These are phyloP conservation scores for Cryptococcus depauperatus DNA, from an alignment of 1,284 basidiomycete species.

Conservation along the genomic window DNA sequence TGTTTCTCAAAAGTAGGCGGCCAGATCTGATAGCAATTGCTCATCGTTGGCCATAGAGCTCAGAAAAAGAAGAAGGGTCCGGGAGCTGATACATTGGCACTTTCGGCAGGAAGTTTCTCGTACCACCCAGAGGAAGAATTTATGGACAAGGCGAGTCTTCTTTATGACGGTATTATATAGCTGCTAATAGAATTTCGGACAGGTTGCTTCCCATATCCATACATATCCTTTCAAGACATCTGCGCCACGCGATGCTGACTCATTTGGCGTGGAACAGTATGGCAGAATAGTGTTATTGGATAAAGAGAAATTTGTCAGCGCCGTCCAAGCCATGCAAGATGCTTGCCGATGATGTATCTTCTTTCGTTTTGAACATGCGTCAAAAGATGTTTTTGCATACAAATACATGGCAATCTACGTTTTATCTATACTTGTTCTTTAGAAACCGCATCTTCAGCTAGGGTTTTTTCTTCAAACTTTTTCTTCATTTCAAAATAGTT, in stretches of 20 bases:
- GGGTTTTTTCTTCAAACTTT: conserved; percentile 39
- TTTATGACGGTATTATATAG: background rate
- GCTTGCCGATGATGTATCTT: conserved; percentile 21
- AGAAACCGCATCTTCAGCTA: too few relatives aligned
- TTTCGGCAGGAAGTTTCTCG: conserved; percentile 48
- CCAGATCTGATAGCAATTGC: background rate
- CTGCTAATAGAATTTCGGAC: conserved; percentile 1
- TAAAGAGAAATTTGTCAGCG: conserved; percentile 31
- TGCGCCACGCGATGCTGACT: conserved; percentile 58
- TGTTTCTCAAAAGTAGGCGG: conserved; percentile 18
- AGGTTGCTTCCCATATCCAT: conserved; percentile 57
- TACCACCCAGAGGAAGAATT: conserved; percentile 83
- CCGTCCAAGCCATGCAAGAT: conserved; percentile 44
- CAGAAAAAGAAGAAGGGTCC: conserved; percentile 47
- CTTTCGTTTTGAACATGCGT: background rate
- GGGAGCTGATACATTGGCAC: conserved; percentile 4
- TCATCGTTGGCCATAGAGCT: background rate
- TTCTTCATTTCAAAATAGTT: conserved; percentile 60
- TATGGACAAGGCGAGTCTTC: conserved; percentile 55
- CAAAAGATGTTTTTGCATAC: background rate
- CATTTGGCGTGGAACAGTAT: conserved; percentile 70
- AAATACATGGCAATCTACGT: background rate
- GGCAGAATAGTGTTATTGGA: conserved; percentile 67
- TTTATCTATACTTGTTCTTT: too few relatives aligned
- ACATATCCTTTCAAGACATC: conserved; percentile 61